Conservation (phyloP, 352 stramenopile species). For the Pythium sp. region DNA sequence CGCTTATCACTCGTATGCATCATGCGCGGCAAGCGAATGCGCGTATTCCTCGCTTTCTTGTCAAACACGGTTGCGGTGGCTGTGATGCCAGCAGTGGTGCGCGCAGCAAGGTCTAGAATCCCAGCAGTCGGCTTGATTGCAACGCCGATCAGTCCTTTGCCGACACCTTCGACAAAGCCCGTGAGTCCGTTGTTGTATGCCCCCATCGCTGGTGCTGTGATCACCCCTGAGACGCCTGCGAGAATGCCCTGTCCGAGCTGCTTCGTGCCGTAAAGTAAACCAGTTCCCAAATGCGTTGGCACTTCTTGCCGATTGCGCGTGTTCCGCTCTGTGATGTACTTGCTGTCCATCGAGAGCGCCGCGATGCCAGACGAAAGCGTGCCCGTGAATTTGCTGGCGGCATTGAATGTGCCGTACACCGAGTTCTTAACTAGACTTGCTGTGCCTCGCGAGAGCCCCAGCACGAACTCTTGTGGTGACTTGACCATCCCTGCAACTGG, state of each 20-base stretch:
- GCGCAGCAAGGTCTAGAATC: slow-evolving; percentile 78
- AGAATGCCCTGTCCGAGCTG: slow-evolving; percentile 90
- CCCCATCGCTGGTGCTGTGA: slow-evolving; percentile 88
- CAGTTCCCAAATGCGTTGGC: slow-evolving; percentile 81
- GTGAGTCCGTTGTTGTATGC: slow-evolving; percentile 88
- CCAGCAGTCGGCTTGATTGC: slow-evolving; percentile 87
- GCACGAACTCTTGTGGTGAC: slow-evolving; percentile 84
- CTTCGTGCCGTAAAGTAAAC: slow-evolving; percentile 85
- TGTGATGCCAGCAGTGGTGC: slow-evolving; percentile 78
- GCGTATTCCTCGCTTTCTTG: slow-evolving; percentile 59
- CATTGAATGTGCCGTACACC: slow-evolving; percentile 91
- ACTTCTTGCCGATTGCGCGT: slow-evolving; percentile 77
- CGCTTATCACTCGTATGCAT: slow-evolving; percentile 76
- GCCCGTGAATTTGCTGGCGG: slow-evolving; percentile 91
- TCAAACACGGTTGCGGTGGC: slow-evolving; percentile 83
- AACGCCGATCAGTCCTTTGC: slow-evolving; percentile 84
- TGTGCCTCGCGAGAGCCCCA: slow-evolving; percentile 86
- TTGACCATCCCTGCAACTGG: slow-evolving; percentile 84
- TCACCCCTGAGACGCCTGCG: slow-evolving; percentile 87
- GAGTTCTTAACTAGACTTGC: slow-evolving; percentile 89
- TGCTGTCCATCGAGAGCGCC: slow-evolving; percentile 85
- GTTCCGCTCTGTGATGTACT: slow-evolving; percentile 85
- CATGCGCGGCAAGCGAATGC: slow-evolving; percentile 73
- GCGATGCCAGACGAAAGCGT: slow-evolving; percentile 90
- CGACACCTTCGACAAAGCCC: slow-evolving; percentile 88